Percentiles rank a stretch among this genome's conserved stretches.
Conservation (phyloP, 169 alveolate genomes). For the Eimeria necatrix region DNA sequence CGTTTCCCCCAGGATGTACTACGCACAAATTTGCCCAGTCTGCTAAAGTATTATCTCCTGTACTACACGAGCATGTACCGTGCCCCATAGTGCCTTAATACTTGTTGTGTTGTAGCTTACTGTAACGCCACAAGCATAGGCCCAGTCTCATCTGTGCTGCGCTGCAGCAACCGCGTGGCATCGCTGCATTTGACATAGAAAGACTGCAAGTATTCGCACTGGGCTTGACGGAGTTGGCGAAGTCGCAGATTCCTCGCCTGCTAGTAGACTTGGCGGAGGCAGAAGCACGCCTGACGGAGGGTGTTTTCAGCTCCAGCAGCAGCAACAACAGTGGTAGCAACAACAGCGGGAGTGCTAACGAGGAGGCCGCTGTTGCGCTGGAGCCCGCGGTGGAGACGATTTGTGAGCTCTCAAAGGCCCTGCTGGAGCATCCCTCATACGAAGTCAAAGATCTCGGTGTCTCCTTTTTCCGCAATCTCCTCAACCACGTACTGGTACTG, state of each 20-base stretch:
- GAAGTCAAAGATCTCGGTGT: conserved; percentile 65
- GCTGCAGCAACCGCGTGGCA: conserved; percentile 55
- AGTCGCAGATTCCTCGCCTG: conserved; percentile 60
- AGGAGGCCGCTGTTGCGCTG: conserved; percentile 1
- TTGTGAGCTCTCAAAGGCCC: conserved; percentile 49
- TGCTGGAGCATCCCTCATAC: conserved; percentile 74
- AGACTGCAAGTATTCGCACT: conserved; percentile 43
- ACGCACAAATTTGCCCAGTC: too few species aligned
- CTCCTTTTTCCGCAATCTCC: conserved; percentile 74
- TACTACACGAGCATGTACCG: not conserved
- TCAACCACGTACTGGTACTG: conserved; percentile 63
- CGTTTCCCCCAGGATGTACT: too few species aligned
- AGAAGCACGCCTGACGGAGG: conserved; percentile 46
- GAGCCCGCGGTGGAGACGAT: conserved; percentile 46
- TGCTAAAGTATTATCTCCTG: not conserved
- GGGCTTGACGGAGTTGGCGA: conserved; percentile 43
- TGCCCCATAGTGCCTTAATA: too few species aligned
- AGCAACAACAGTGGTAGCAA: not conserved
- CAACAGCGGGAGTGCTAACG: not conserved
- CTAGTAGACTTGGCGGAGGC: conserved; percentile 11
- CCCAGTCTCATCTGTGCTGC: not conserved
- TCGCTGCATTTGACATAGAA: conserved; percentile 48
- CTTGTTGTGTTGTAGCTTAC: too few species aligned
- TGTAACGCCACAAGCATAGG: too few species aligned
- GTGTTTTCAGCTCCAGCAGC: not conserved